phyloP scores from a whole-genome alignment of 2,329 filamentous ascomycete genomes.

The Tolypocladium pustulatum region DNA sequence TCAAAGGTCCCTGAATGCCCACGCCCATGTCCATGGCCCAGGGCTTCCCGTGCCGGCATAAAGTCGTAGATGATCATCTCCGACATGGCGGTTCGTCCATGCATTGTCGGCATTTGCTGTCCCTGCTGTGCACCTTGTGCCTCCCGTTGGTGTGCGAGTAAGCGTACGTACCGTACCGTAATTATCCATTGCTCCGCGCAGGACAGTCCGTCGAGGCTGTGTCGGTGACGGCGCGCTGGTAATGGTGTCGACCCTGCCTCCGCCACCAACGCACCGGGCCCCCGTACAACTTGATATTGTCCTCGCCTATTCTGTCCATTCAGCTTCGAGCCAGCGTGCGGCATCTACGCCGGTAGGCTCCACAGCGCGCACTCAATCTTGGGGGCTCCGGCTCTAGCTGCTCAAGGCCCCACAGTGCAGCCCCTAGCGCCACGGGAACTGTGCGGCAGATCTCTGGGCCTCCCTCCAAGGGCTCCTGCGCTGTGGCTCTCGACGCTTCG shows the following conservation, averaged over 20 bases:
- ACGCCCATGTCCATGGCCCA: neutral
- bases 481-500: neutral
- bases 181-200: too few species aligned
- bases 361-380: neutral
- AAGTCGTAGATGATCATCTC: neutral
- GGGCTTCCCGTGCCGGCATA: neutral
- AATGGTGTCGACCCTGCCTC: too few species aligned
- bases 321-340: neutral
- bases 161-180: too few species aligned
- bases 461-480: neutral
- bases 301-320: neutral
- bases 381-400: neutral
- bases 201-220: neutral
- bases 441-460: conserved; percentile 3
- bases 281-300: neutral
- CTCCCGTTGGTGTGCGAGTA: neutral
- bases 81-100: neutral
- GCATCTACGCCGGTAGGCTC: neutral
- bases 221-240: neutral
- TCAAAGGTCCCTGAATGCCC: neutral
- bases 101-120: neutral
- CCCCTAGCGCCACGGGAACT: conserved; percentile 1
- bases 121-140: neutral
- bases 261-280: neutral
- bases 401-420: neutral